Base-by-base conservation (phyloP, 2,329 filamentous ascomycete genomes). In the Neofusicoccum sp. region DNA sequence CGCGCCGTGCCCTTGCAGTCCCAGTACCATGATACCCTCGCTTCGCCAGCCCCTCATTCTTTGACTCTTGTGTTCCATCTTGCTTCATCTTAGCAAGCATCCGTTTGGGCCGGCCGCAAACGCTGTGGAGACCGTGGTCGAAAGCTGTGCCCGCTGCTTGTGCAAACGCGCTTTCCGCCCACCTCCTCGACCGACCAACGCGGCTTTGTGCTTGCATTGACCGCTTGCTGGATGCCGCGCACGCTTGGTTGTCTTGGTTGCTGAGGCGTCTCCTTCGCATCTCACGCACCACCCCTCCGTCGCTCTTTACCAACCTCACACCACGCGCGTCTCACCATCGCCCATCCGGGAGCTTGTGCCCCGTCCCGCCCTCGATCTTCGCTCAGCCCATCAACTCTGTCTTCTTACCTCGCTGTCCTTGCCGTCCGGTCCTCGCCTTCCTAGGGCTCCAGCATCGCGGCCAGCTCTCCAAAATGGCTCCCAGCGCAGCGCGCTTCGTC, bases 31-130 rank as follows among this genome's bases (percentile, higher is more conserved):
- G 54, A 58, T 47, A 47, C 54, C 43, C 41, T 58, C 54, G 54
- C 54, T 58, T 45, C 54, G 30, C 54, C 54, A 38, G 54, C 54
- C 54, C 54, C 54, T 30, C 54, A 47, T 58, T 58, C 54, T 58
- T 44, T 58, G 54, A 58, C 40, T 31, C 33, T 47, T 47, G 43
- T 36, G 38, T 44, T 33, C 53, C 53, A 44, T 45, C 38, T 36
- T 58, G 54, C 54, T 36, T 58, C 43, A 58, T 47, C 54, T 58
- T 12, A 28, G 40, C 53, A 58, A 28, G 40, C 53, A 45, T 44
- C 53, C 38, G 53, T 14, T 26, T 36, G 53, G 14, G 28, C 48
- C 33, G 48, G 16, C 14, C 16, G 49, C 49, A 58, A 58, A 45
- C 38, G 43, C 28, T 12, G 12, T 30, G 41, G 45, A 56, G 57